Evolutionary conservation across 805 yeast genomes (phyloP), one percentile per base, ranked within the genome.

Genomic region (Ogataea trehalophila): DNA sequence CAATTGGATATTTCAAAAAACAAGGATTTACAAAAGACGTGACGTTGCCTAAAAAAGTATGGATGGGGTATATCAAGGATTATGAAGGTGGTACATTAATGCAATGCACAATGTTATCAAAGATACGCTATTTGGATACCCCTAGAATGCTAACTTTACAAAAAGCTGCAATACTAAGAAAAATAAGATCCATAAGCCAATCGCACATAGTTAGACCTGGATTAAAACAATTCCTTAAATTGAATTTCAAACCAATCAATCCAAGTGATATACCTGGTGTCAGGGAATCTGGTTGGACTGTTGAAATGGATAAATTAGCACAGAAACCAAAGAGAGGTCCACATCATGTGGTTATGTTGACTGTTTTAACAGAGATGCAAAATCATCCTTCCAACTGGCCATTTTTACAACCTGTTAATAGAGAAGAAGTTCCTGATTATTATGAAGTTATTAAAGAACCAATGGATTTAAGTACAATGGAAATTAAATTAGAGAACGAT

Each of bases 61-160:
- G 99, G 99, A 88, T 89, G 94, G 99, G 99, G 3, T 94, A 94
- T 67, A 94, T 94, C 62, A 94, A 94, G 67, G 99, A 94, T 71
- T 94, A 94, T 68, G 99, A 94, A 69, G 99, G 99, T 23, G 99
- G 98, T 58, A 94, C 99, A 0, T 71, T 94, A 51, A 92, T 94
- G 97, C 98, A 94, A 70, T 94, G 99, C 63, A 70, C 92, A 0
- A 91, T 92, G 95, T 72, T 94, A 44, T 97, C 97, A 1, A 74
- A 80, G 43, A 82, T 89, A 48, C 78, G 98, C 55, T 94, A 94
- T 66, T 71, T 94, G 44, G 99, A 94, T 64, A 84, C 88, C 54
- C 85, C 85, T 1, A 92, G 90, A 65, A 88, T 94, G 38, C 67
- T 94, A 44, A 70, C 94, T 45, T 70, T 91, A 26, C 99, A 94